phyloP scores from a whole-genome alignment of 129 eudicot genomes.

The Heracleum sosnowskyi region DNA sequence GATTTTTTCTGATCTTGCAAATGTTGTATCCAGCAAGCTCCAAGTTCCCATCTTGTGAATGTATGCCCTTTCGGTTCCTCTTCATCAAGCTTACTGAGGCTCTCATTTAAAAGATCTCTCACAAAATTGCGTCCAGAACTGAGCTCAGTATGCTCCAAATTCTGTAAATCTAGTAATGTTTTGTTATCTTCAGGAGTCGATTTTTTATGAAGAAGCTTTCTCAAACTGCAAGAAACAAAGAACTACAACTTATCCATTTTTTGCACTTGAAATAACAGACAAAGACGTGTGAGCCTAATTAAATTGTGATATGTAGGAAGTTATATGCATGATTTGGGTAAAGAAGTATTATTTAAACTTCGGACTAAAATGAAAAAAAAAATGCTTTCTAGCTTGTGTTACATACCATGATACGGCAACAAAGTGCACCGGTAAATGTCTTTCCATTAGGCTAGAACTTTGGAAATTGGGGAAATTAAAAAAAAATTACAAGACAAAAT shows the following conservation, averaged over 20 bases:
- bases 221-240: slow-evolving; percentile 61
- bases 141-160: slow-evolving; percentile 41
- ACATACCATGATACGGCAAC: neutral
- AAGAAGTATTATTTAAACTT: neutral
- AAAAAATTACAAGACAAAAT: neutral
- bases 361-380: neutral
- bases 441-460: too few relatives aligned
- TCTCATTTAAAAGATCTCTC: slow-evolving; percentile 53
- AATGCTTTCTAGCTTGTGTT: neutral
- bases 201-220: slow-evolving; percentile 75
- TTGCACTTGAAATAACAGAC: neutral
- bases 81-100: slow-evolving; percentile 68
- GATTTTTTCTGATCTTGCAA: slow-evolving; percentile 92
- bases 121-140: slow-evolving; percentile 48
- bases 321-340: neutral
- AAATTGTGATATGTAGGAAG: neutral
- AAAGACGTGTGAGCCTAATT: neutral
- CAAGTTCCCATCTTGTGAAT: slow-evolving; percentile 98
- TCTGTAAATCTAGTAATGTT: slow-evolving; percentile 22
- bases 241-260: neutral
- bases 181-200: slow-evolving; percentile 40
- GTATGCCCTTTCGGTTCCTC: slow-evolving; percentile 46
- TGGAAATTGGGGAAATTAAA: neutral
- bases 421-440: neutral
- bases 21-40: slow-evolving; percentile 99